Percentiles rank a stretch among this genome's conserved stretches.
Evolutionary conservation across 139 green algal species (phyloP).

Genomic region (Raphidocelis subcapitata): DNA sequence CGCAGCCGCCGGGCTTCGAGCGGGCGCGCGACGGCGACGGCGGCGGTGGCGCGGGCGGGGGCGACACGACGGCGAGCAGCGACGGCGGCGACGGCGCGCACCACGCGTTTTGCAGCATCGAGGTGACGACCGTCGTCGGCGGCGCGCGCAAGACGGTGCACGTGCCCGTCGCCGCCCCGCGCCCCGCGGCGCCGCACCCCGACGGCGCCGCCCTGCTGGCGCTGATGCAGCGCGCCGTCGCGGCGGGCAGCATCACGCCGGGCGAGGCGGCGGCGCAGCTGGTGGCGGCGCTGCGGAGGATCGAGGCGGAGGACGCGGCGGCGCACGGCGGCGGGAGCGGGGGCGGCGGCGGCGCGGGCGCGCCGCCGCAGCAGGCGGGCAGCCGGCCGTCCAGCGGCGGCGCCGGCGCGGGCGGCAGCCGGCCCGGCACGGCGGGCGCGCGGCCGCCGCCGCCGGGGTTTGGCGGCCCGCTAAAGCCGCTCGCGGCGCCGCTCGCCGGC

Average conservation of each 20-base stretch:
- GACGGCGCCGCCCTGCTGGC: constrained; percentile 37
- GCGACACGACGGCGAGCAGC: neutral
- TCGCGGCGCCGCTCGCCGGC: neutral
- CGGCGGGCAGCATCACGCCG: constrained; percentile 23
- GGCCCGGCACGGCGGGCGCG: neutral
- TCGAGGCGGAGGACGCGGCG: constrained; percentile 25
- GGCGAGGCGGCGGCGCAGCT: constrained; percentile 46
- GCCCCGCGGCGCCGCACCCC: constrained; percentile 18
- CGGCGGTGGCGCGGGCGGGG: neutral
- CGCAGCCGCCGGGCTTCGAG: constrained; percentile 18
- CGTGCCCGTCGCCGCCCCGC: constrained; percentile 32
- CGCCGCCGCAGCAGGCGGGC: neutral
- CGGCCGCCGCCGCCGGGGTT: constrained; percentile 22
- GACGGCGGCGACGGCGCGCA: neutral
- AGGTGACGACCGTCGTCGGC: constrained; percentile 36
- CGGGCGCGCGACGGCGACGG: constrained; percentile 8
- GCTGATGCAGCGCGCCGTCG: constrained; percentile 38
- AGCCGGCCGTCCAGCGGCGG: neutral
- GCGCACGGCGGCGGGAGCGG: neutral
- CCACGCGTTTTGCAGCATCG: constrained; percentile 20
- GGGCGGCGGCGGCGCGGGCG: constrained; percentile 1
- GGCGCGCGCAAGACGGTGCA: constrained; percentile 40
- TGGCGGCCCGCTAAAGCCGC: neutral
- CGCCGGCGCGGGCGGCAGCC: neutral
- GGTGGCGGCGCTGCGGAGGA: constrained; percentile 35